Evolutionary conservation across 331 rosid genomes (phyloP), one percentile per base, ranked within the genome.

Genomic region (Prunus yedoensis): DNA sequence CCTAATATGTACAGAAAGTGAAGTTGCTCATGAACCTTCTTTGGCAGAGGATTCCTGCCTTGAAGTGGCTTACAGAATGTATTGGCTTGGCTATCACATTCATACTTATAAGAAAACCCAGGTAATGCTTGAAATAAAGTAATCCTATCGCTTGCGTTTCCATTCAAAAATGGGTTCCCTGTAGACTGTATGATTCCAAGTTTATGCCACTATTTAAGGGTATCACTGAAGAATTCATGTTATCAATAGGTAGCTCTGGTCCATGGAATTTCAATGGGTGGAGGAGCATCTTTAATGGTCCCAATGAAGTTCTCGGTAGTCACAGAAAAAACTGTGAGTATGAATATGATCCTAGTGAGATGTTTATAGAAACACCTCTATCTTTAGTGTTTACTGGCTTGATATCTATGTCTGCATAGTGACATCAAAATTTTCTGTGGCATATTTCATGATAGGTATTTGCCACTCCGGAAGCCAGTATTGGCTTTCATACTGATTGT

Each of bases 221-320:
- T 70, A 53, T 70, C 66, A 28, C 77, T 18, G 58, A 62, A 12
- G 8, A 30, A 45, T 60, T 50, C 25, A n/a, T 71, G 67, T 66
- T 81, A 77, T 56, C 35, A 51, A 78, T 78, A 94, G 97, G 99
- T 94, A 83, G 88, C 96, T 49, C 91, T 92, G 71, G 97, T 87
- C 49, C 74, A 92, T 70, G 99, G 99, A 83, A 89, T 94, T 83
- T 85, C 97, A 79, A 90, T 94, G 97, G 99, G 99, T 41, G 99
- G 97, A 83, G 99, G 99, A 20, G 93, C 97, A 76, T 86, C 99
- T 60, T 81, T 94, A 54, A 90, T 94, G 97, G 92, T 80, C 62
- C 97, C 97, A 16, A 54, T 92, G 97, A 92, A 84, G 74, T 94
- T 92, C 78, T 92, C 99, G 14, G 96, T 89, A 66, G 96, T 92